Evolutionary conservation across 2,329 filamentous ascomycete genomes (phyloP).

Genomic region (Trichoderma sp.): DNA sequence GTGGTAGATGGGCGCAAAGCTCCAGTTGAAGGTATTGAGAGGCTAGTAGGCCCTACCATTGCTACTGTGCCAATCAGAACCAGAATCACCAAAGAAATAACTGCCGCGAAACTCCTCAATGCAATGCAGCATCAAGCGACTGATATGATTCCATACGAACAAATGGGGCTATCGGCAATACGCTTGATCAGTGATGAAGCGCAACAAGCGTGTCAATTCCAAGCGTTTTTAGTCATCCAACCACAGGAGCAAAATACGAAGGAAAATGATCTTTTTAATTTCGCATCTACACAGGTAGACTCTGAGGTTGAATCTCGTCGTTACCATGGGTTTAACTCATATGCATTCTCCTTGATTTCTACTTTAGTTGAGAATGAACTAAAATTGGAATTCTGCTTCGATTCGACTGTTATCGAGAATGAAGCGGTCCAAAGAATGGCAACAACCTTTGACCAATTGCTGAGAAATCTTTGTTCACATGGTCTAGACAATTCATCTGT

Average conservation of each 20-base stretch:
- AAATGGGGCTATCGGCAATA: constrained; percentile 13
- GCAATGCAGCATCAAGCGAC: neutral
- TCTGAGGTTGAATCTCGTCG: neutral
- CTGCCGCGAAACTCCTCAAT: neutral
- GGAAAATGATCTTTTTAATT: neutral
- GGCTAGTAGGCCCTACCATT: constrained; percentile 6
- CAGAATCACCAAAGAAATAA: neutral
- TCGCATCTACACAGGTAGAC: neutral
- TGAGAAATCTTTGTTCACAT: neutral
- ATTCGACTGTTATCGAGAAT: neutral
- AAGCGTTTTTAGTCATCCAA: constrained; percentile 10
- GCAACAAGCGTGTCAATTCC: constrained; percentile 12
- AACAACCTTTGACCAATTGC: neutral
- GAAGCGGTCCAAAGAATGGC: neutral
- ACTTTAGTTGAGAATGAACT: neutral
- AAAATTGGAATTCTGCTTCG: constrained; percentile 1
- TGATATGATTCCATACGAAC: constrained; percentile 14
- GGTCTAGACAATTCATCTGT: neutral
- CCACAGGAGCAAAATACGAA: neutral
- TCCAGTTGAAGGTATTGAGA: constrained; percentile 7
- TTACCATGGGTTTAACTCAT: constrained; percentile 5
- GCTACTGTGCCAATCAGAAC: constrained; percentile 11
- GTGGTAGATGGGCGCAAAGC: constrained; percentile 10
- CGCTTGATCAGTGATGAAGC: neutral
- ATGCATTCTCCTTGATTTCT: neutral